phyloP scores from a whole-genome alignment of 2,329 filamentous ascomycete species.

The Fragosphaeria purpurea region DNA sequence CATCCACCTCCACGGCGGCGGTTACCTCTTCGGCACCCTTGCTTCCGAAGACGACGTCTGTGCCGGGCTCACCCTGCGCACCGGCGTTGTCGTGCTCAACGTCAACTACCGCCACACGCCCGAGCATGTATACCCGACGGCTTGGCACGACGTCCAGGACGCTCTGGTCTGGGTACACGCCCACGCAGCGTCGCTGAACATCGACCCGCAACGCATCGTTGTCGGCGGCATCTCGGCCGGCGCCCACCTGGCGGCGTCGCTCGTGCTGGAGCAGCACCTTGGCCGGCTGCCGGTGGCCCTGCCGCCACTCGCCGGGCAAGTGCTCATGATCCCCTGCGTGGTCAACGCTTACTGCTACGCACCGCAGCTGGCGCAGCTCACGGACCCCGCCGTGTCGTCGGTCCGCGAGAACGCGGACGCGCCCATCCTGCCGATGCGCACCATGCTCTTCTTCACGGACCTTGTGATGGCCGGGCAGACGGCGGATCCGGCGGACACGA shows the following conservation, averaged over 20 bases:
- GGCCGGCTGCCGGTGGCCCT: conserved; percentile 19
- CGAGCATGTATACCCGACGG: conserved; percentile 39
- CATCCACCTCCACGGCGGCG: conserved; percentile 14
- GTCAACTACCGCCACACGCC: conserved; percentile 52
- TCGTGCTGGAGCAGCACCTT: conserved; percentile 7
- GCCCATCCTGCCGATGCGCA: conserved; percentile 34
- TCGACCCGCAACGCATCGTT: conserved; percentile 24
- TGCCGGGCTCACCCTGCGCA: conserved; percentile 32
- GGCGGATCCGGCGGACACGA: conserved; percentile 20
- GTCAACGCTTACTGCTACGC: conserved; percentile 20
- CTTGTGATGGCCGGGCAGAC: conserved; percentile 19
- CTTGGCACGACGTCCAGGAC: conserved; percentile 44
- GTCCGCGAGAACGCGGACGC: conserved; percentile 27
- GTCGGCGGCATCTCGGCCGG: conserved; percentile 30
- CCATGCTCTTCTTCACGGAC: conserved; percentile 22
- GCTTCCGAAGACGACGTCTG: conserved; percentile 43
- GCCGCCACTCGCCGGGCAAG: conserved; percentile 28
- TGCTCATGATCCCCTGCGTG: conserved; percentile 20
- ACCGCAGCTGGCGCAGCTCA: conserved; percentile 24
- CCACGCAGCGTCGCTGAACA: conserved; percentile 20
- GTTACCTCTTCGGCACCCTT: conserved; percentile 44
- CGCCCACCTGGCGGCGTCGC: conserved; percentile 10
- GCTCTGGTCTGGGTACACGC: conserved; percentile 43
- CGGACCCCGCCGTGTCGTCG: conserved; percentile 27
- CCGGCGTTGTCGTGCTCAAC: conserved; percentile 23